Conservation (phyloP, 768 basidiomycete species). For the Rhodotorula sphaerocarpa region DNA sequence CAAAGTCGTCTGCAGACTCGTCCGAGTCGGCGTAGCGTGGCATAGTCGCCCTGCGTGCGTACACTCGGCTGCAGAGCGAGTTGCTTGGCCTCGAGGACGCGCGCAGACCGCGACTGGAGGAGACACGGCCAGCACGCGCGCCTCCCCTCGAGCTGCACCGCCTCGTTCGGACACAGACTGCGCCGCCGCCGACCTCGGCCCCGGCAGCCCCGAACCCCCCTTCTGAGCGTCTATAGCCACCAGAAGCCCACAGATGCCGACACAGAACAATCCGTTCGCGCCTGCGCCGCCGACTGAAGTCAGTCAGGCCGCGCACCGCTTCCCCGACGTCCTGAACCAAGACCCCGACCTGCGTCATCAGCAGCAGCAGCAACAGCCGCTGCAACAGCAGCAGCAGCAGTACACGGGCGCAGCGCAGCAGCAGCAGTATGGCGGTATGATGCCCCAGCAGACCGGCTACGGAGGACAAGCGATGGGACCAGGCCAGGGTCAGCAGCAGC, state of each 20-base stretch:
- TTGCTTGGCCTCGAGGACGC: no score
- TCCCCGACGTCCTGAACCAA: slow-evolving; percentile 16
- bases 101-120: no score
- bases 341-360: slow-evolving; percentile 1
- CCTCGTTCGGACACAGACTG: no score
- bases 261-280: slow-evolving; percentile 22
- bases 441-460: neutral
- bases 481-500: no score
- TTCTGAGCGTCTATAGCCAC: no score
- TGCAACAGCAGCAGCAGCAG: slow-evolving; percentile 5
- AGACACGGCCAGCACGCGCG: no score
- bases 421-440: neutral
- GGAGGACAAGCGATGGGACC: no score
- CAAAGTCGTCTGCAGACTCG: slow-evolving; percentile 25
- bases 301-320: slow-evolving; percentile 11
- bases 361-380: neutral
- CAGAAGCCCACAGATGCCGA: neutral
- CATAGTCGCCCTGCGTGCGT: neutral
- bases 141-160: no score
- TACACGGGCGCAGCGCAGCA: neutral
- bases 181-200: no score
- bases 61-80: no score
- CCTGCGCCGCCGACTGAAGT: neutral
- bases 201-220: no score
- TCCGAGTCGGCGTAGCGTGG: slow-evolving; percentile 17